Percentiles rank a stretch among this genome's conserved stretches.
phyloP scores from a whole-genome alignment of 2,329 filamentous ascomycete species.

The Fusarium xyrophilum region DNA sequence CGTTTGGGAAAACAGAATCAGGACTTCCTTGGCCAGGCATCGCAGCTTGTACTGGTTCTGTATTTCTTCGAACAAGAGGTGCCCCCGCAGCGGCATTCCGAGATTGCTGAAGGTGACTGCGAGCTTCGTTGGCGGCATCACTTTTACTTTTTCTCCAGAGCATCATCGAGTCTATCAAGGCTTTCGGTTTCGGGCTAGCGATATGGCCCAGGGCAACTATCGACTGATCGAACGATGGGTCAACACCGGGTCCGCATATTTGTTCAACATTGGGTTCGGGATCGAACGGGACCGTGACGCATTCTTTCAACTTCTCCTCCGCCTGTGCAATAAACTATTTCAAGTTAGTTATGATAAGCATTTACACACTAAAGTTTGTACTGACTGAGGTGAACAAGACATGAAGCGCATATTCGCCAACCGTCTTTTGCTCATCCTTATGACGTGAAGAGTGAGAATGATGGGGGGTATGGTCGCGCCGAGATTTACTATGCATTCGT shows the following conservation, averaged over 20 bases:
- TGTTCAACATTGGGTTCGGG: conserved; percentile 84
- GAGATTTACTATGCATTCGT: conserved; percentile 70
- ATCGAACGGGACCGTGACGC: conserved; percentile 79
- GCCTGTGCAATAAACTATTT: conserved; percentile 86
- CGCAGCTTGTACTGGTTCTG: conserved; percentile 68
- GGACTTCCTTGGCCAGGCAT: conserved; percentile 30
- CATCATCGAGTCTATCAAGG: conserved; percentile 96
- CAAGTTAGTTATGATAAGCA: conserved; percentile 23
- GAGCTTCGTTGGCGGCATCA: conserved; percentile 78
- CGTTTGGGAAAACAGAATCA: conserved; percentile 46
- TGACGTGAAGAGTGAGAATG: conserved; percentile 78
- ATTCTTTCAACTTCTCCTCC: conserved; percentile 94
- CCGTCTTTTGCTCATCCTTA: conserved; percentile 82
- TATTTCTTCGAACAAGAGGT: conserved; percentile 72
- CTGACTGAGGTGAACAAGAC: conserved; percentile 90
- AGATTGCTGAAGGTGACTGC: conserved; percentile 62
- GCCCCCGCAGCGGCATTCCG: conserved; percentile 53
- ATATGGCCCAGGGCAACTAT: conserved; percentile 94
- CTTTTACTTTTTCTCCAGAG: conserved; percentile 97
- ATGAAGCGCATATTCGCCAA: conserved; percentile 97
- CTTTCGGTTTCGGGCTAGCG: conserved; percentile 90
- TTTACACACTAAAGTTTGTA: conserved; percentile 25
- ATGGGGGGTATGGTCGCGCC: conserved; percentile 76
- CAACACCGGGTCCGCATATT: conserved; percentile 88
- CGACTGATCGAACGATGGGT: conserved; percentile 90